A percentile compares a stretch with the other conserved stretches of the same genome.
Evolutionary conservation across 2,329 filamentous ascomycete species (phyloP).

Genomic region (Exserohilum turcica): DNA sequence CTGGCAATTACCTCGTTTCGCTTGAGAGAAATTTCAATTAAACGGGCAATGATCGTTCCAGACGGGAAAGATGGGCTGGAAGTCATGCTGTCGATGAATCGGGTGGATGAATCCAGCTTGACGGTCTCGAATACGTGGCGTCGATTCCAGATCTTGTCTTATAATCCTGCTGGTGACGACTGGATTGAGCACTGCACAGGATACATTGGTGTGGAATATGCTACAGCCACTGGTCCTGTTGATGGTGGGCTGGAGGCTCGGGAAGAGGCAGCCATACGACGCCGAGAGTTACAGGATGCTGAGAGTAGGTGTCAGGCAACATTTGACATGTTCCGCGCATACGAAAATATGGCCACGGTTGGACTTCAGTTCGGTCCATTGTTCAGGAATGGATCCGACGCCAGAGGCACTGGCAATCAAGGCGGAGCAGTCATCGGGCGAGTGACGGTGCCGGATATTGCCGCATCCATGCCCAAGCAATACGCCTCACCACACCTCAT

Average conservation of each 20-base stretch:
- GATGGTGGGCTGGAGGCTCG: not conserved
- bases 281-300: not conserved
- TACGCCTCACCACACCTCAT: not conserved
- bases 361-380: conserved; percentile 1
- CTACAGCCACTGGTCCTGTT: not conserved
- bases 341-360: conserved; percentile 2
- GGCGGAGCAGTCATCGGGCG: conserved; percentile 1
- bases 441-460: conserved; percentile 2
- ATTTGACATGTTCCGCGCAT: conserved; percentile 2
- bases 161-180: conserved; percentile 1
- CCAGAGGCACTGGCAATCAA: not conserved
- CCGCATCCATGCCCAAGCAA: not conserved
- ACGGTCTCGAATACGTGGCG: not conserved
- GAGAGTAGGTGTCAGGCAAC: not conserved
- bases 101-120: conserved; percentile 1
- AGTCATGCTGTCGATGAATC: not conserved
- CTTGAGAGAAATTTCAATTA: not conserved
- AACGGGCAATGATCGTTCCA: conserved; percentile 2
- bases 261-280: not conserved
- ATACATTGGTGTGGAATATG: conserved; percentile 1
- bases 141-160: conserved; percentile 2
- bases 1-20: not conserved
- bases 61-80: not conserved
- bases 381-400: not conserved
- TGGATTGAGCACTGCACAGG: conserved; percentile 2